Evolutionary conservation across 2,329 filamentous ascomycete species (phyloP), one percentile per base, ranked within the genome.

Genomic region (Phialophora macrospora): DNA sequence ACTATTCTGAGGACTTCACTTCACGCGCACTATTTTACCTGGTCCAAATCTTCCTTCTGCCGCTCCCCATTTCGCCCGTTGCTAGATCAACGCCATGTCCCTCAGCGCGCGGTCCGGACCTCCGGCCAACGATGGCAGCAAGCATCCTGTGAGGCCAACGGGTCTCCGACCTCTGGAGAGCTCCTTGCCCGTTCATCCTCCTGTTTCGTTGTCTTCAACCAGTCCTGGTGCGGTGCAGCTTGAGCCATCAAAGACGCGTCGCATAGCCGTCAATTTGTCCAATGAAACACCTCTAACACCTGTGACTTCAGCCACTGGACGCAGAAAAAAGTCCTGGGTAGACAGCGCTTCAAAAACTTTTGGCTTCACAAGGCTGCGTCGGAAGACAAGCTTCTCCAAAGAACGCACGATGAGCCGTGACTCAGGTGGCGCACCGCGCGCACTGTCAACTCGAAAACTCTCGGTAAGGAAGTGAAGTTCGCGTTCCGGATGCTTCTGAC

Each of bases 281-380:
- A 41, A 41, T 20, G 41, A 44, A 38, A n/a, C 60, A 4, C 58
- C 58, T 22, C 20, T 41, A 30, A 52, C 55, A 2, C 56, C 55
- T 26, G 17, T 22, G 20, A 46, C 60, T 26, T 30, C 63, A 8
- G 28, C 55, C 26, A 24, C 38, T 46, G 51, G 44, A 41, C n/a
- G 24, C 5, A 58, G 44, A 60, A 65, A 65, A 49, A 60, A 41
- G 44, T 46, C 48, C 22, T 65, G 63, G 63, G 55, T 68, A 4
- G 59, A 61, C 9, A 65, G 66, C 28, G 60, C 62, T 4, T 68
- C 66, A 7, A 65, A 63, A 24, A 63, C 57, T 61, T 28, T 68
- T 8, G 41, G 55, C 2, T 51, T 68, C 14, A 30, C 38, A 26
- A 65, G 55, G 20, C 52, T 61, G 30, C 58, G 62, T 4, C 58